Percentiles rank a stretch among this genome's conserved stretches.
Conservation (phyloP, 768 basidiomycete species). For the Plicaturopsis crispa region DNA sequence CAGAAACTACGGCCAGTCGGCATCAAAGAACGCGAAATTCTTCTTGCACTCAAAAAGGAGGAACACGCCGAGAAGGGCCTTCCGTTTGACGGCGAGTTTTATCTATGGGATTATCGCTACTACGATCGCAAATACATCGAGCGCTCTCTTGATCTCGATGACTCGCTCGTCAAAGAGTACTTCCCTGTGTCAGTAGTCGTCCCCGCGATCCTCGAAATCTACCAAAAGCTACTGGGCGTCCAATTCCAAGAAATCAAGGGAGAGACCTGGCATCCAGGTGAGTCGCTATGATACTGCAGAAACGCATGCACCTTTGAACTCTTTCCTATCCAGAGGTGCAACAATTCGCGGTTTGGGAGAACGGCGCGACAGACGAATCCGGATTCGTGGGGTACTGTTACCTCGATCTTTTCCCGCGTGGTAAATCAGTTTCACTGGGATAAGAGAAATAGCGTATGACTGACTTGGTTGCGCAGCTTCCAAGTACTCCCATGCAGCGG, state of each 20-base stretch:
- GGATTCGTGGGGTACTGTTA: conserved; percentile 83
- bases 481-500: conserved; percentile 85
- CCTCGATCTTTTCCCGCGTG: conserved; percentile 81
- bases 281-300: conserved; percentile 3
- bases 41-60: conserved; percentile 69
- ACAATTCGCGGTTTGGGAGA: conserved; percentile 81
- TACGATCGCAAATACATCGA: conserved; percentile 65
- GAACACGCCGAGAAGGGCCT: conserved; percentile 55
- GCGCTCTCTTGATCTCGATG: conserved; percentile 61
- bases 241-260: conserved; percentile 50
- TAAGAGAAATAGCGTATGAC: conserved; percentile 1
- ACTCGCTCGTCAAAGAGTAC: conserved; percentile 78
- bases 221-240: conserved; percentile 76
- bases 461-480: conserved; percentile 31
- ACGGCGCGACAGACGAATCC: conserved; percentile 58
- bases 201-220: conserved; percentile 74
- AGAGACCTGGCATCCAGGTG: conserved; percentile 78
- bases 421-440: conserved; percentile 28
- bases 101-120: conserved; percentile 82
- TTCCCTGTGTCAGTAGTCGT: conserved; percentile 84
- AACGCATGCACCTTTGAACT: neutral
- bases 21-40: conserved; percentile 52
- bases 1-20: conserved; percentile 68
- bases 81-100: conserved; percentile 66
- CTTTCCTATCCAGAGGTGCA: conserved; percentile 53